phyloP scores from a whole-genome alignment of 2,329 filamentous ascomycete genomes.

The Biscogniauxia marginata region DNA sequence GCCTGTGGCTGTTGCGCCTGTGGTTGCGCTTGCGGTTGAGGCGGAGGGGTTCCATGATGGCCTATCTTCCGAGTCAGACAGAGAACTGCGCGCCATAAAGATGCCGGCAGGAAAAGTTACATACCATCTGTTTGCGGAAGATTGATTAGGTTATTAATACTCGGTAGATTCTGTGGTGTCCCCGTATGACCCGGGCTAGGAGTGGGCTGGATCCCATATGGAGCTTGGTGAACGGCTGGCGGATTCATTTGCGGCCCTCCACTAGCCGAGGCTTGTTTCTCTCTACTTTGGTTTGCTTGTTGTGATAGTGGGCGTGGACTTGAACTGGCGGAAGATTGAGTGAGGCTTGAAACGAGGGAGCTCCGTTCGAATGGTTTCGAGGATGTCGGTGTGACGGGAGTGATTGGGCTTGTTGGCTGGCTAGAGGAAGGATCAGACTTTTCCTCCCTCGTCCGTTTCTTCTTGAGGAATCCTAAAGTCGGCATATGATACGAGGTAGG shows the following conservation, averaged over 20 bases:
- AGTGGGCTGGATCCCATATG: constrained; percentile 44
- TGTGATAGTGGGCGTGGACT: constrained; percentile 22
- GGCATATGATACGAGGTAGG: constrained; percentile 64
- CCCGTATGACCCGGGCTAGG: constrained; percentile 30
- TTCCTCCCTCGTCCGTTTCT: constrained; percentile 96
- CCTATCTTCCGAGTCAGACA: constrained; percentile 24
- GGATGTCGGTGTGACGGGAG: constrained; percentile 56
- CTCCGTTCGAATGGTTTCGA: constrained; percentile 50
- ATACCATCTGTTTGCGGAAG: constrained; percentile 48
- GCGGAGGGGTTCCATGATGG: constrained; percentile 40
- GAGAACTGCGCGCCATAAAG: constrained; percentile 15
- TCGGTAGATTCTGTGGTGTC: constrained; percentile 66
- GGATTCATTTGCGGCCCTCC: constrained; percentile 33
- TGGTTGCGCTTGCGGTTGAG: constrained; percentile 28
- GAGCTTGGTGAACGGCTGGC: constrained; percentile 31
- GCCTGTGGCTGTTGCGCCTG: constrained; percentile 23
- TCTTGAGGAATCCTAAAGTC: constrained; percentile 94
- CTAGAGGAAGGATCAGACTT: constrained; percentile 67
- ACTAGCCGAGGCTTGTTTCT: constrained; percentile 30
- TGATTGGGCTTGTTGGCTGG: constrained; percentile 63
- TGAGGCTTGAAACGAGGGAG: constrained; percentile 38
- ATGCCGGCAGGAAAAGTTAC: constrained; percentile 4
- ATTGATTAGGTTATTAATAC: constrained; percentile 83
- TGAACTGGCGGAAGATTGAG: constrained; percentile 24
- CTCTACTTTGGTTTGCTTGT: constrained; percentile 19